Conservation (phyloP, 179 eudicot species). For the Amaranthus tricolor region DNA sequence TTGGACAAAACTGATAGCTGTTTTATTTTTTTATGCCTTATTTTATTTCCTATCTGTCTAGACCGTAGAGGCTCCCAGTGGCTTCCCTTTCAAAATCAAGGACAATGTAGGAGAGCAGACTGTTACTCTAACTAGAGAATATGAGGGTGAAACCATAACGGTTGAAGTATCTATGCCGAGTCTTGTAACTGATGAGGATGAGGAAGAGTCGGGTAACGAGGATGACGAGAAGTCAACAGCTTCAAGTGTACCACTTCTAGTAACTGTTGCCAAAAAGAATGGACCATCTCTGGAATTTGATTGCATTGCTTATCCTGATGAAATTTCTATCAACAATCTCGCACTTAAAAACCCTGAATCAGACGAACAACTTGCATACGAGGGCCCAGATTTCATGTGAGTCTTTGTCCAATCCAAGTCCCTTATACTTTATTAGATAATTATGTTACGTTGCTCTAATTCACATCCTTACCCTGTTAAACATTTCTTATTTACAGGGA, state of each 20-base stretch:
- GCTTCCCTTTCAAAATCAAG: constrained; percentile 60
- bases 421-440: too few species aligned
- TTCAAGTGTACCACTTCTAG: constrained; percentile 53
- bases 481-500: constrained; percentile 45
- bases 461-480: not conserved
- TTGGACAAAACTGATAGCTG: not conserved
- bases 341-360: constrained; percentile 52
- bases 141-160: constrained; percentile 57
- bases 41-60: constrained; percentile 17
- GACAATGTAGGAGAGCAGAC: constrained; percentile 65
- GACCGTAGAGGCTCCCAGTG: constrained; percentile 49
- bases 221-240: constrained; percentile 24
- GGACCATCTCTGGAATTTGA: constrained; percentile 65
- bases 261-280: constrained; percentile 49
- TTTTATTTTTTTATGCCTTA: not conserved
- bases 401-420: constrained; percentile 18
- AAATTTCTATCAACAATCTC: constrained; percentile 56
- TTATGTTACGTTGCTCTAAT: too few species aligned
- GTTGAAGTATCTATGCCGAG: constrained; percentile 69
- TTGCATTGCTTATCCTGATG: constrained; percentile 70
- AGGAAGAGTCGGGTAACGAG: constrained; percentile 36
- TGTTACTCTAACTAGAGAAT: constrained; percentile 56
- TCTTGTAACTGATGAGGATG: constrained; percentile 53
- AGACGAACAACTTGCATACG: constrained; percentile 66
- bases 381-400: constrained; percentile 86